Conservation (phyloP, 1,284 basidiomycete species). For the Wolfiporia cocos region DNA sequence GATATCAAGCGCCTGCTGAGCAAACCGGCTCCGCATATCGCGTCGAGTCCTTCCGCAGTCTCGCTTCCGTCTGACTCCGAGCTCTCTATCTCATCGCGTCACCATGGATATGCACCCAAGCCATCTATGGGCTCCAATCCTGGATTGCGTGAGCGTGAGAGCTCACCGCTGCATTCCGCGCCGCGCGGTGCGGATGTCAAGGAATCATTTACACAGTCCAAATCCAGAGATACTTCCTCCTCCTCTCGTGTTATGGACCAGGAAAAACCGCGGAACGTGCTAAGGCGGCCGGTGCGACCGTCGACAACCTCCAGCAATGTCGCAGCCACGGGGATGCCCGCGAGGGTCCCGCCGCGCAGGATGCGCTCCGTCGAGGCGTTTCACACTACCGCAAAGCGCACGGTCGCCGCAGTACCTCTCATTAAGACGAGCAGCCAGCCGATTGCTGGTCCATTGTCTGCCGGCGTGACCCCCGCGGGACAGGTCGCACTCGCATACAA, state of each 20-base stretch:
- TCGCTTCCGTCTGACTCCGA: constrained; percentile 31
- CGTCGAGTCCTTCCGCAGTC: constrained; percentile 23
- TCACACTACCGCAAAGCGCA: background rate
- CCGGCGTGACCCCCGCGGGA: constrained; percentile 48
- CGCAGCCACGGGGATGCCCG: constrained; percentile 2
- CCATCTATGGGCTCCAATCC: background rate
- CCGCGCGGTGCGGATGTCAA: background rate
- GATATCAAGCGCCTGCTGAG: constrained; percentile 34
- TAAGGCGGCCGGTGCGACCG: constrained; percentile 35
- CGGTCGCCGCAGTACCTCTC: constrained; percentile 1
- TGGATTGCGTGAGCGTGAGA: background rate
- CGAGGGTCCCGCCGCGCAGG: constrained; percentile 6
- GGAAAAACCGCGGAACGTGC: constrained; percentile 35
- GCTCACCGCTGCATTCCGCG: background rate
- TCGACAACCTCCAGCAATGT: constrained; percentile 22
- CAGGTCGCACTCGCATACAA: constrained; percentile 55
- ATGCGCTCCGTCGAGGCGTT: constrained; percentile 6
- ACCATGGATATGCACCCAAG: background rate
- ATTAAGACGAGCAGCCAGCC: constrained; percentile 6
- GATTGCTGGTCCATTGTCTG: constrained; percentile 7
- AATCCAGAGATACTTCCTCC: constrained; percentile 8
- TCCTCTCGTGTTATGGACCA: constrained; percentile 11
- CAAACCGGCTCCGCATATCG: constrained; percentile 28
- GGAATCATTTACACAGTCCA: background rate
- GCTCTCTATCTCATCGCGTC: constrained; percentile 11